A percentile compares a stretch with the other conserved stretches of the same genome.
Evolutionary conservation across 768 basidiomycete species (phyloP).

Genomic region (Jaapia argillacea): DNA sequence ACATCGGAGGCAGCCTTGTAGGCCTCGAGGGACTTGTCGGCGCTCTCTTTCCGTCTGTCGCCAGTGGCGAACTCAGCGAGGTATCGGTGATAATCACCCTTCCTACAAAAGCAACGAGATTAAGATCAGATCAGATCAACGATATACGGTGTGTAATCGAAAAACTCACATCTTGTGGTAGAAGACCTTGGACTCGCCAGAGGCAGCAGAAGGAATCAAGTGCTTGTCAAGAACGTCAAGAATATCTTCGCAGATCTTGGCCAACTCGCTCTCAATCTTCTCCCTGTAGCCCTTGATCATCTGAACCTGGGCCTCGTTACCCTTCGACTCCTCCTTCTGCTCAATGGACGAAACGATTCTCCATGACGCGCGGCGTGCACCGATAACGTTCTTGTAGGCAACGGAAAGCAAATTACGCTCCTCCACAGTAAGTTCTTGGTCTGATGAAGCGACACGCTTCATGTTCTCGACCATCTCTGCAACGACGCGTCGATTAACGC

Average conservation of each 20-base stretch:
- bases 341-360: constrained; percentile 97
- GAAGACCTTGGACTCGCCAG: constrained; percentile 97
- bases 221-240: constrained; percentile 96
- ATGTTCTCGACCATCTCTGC: constrained; percentile 98
- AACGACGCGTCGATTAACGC: constrained; percentile 7
- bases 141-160: not conserved
- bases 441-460: constrained; percentile 96
- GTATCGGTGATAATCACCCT: constrained; percentile 99
- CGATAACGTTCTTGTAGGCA: constrained; percentile 99
- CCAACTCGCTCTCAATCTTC: constrained; percentile 95
- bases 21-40: constrained; percentile 94
- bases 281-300: constrained; percentile 99
- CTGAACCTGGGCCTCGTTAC: constrained; percentile 88
- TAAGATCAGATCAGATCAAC: constrained; percentile 1
- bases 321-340: constrained; percentile 98
- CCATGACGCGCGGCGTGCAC: constrained; percentile 97
- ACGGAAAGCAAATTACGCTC: constrained; percentile 97
- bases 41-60: constrained; percentile 93
- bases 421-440: constrained; percentile 97
- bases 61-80: constrained; percentile 98
- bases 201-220: constrained; percentile 92
- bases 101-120: constrained; percentile 42
- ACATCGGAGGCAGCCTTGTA: constrained; percentile 98
- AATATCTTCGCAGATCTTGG: constrained; percentile 98
- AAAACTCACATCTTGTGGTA: constrained; percentile 95